Conservation (phyloP, 495 filamentous ascomycete genomes). For the Geoglossum glabrum region DNA sequence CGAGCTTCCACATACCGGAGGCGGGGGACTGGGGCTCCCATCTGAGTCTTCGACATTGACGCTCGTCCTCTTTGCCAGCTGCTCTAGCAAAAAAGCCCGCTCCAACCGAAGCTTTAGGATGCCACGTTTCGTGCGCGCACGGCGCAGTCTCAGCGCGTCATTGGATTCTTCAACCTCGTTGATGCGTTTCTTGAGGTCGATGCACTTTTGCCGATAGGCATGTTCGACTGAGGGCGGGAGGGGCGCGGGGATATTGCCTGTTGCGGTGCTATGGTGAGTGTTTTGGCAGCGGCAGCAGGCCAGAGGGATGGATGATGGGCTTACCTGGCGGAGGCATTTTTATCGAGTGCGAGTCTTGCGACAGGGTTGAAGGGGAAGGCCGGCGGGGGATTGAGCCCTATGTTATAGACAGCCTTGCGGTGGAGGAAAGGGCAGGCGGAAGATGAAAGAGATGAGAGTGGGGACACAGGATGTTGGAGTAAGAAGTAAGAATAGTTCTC, state of each 20-base stretch:
- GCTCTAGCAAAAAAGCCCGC: conserved; percentile 72
- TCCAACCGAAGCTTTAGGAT: conserved; percentile 86
- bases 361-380: neutral
- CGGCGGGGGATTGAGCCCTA: neutral
- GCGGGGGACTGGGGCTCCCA: conserved; percentile 48
- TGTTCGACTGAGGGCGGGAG: conserved; percentile 89
- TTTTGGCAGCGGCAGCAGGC: neutral
- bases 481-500: too few species aligned
- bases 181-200: conserved; percentile 78
- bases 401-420: neutral
- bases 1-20: conserved; percentile 39
- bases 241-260: conserved; percentile 26
- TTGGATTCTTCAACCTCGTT: conserved; percentile 79
- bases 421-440: neutral
- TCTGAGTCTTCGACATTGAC: conserved; percentile 59
- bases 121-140: conserved; percentile 58
- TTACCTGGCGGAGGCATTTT: conserved; percentile 9
- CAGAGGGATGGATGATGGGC: neutral
- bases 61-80: conserved; percentile 66
- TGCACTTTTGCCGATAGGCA: conserved; percentile 92
- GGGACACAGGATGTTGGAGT: neutral
- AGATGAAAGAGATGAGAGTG: neutral
- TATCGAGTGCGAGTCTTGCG: neutral
- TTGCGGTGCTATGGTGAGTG: neutral
- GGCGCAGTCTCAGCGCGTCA: conserved; percentile 54